Percentiles rank a stretch among this genome's conserved stretches.
Conservation (phyloP, 352 stramenopile species). For the Salisapilia sapeloensis region DNA sequence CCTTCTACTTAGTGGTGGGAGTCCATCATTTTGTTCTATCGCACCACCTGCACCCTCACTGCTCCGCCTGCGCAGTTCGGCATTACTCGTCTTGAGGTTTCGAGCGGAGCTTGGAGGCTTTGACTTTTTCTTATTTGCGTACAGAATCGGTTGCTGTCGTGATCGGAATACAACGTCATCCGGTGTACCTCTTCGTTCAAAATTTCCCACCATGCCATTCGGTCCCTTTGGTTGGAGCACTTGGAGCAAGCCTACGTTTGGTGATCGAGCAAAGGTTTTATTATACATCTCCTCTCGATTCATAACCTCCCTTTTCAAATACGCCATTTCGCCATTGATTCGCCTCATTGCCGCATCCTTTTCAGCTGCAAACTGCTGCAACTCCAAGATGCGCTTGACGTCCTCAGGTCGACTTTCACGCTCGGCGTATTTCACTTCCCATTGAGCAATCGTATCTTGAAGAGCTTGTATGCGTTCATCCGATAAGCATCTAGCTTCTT, state of each 20-base stretch:
- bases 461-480: slow-evolving; percentile 28
- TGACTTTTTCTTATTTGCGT: too few relatives aligned
- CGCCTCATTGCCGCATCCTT: slow-evolving; percentile 50
- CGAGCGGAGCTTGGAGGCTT: too few relatives aligned
- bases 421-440: slow-evolving; percentile 33
- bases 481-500: slow-evolving; percentile 34
- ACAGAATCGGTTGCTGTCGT: too few relatives aligned
- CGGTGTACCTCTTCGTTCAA: too few relatives aligned
- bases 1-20: too few relatives aligned
- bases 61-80: too few relatives aligned
- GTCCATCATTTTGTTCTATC: too few relatives aligned
- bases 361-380: slow-evolving; percentile 41
- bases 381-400: slow-evolving; percentile 48
- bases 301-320: slow-evolving; percentile 84
- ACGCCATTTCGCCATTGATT: slow-evolving; percentile 82
- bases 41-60: too few relatives aligned
- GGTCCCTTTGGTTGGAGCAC: slow-evolving; percentile 78
- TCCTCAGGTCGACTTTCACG: slow-evolving; percentile 66
- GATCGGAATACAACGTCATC: too few relatives aligned
- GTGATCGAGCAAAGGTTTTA: slow-evolving; percentile 74
- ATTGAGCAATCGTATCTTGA: slow-evolving; percentile 19
- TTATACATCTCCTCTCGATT: slow-evolving; percentile 92
- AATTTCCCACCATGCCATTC: too few relatives aligned
- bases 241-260: slow-evolving; percentile 81
- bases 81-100: too few relatives aligned